A percentile compares a stretch with the other conserved stretches of the same genome.
Evolutionary conservation across 2,329 filamentous ascomycete species (phyloP).

Genomic region (Colletotrichum tanaceti): DNA sequence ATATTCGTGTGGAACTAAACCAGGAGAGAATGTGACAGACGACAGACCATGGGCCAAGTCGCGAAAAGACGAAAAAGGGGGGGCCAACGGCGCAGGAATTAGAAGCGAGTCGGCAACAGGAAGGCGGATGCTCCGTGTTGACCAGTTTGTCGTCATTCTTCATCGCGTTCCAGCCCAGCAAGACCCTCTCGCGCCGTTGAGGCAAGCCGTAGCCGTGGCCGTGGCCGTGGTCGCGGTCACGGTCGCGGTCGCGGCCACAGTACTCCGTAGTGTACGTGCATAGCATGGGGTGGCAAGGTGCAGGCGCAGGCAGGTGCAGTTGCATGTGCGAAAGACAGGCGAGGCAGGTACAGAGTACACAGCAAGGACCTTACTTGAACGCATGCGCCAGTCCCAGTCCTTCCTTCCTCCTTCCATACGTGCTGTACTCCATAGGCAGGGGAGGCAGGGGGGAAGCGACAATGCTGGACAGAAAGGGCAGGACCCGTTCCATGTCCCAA

Average conservation of each 20-base stretch:
- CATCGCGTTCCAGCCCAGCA: constrained; percentile 7
- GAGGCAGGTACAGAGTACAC: not conserved
- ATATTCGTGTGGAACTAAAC: constrained; percentile 15
- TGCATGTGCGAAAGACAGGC: constrained; percentile 6
- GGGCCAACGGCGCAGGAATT: not conserved
- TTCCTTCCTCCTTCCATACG: constrained; percentile 25
- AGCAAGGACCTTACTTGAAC: not conserved
- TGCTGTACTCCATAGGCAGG: constrained; percentile 28
- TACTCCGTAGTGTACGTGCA: too few relatives aligned
- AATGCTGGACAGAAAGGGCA: constrained; percentile 7
- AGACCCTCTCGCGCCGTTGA: not conserved
- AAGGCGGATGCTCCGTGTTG: not conserved
- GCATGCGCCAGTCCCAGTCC: constrained; percentile 25
- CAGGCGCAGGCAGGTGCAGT: constrained; percentile 18
- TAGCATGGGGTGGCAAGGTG: constrained; percentile 19
- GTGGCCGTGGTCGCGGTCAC: not conserved
- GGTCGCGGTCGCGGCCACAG: constrained; percentile 9
- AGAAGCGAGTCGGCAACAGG: not conserved
- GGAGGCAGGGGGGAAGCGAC: not conserved
- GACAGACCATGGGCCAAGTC: constrained; percentile 29
- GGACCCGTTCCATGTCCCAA: not conserved
- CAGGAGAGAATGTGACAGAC: not conserved
- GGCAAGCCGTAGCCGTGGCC: not conserved
- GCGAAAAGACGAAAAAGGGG: constrained; percentile 12
- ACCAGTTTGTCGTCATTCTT: constrained; percentile 14